Evolutionary conservation across 176 grass and related monocot genomes (phyloP), one percentile per base, ranked within the genome.

Genomic region (Carex scoparia): DNA sequence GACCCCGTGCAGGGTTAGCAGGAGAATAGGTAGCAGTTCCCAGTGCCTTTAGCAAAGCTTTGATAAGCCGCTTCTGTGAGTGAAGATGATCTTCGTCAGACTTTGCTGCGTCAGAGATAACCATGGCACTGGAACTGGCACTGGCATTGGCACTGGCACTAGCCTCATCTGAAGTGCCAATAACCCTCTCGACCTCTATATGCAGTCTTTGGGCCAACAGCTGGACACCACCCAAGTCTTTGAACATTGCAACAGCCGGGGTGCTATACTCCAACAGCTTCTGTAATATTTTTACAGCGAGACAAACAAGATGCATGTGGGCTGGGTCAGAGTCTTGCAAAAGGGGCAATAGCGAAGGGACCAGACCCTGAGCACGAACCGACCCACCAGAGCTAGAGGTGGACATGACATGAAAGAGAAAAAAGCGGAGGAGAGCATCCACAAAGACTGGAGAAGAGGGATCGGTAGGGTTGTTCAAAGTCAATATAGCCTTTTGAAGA

Each of bases 261-360:
- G 90, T 95, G 84, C 93, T 95, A 74, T 99, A 99, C 76, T 99
- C 96, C 89, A 99, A 89, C 85, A 99, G 70, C 85, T 99, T 99
- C 63, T 99, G 96, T 69, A 99, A 88, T 63, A 94, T 99, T 59
- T 99, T 99, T 32, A 99, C 96, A 32, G 91, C 89, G 74, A 93
- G 91, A 80, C 90, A 95, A 78, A 94, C 93, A 84, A 99, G 91
- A 89, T 99, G 86, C 84, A 94, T 90, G 72, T 95, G 93, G 12
- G 76, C 81, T 83, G 87, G 88, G 84, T 99, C 96, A 82, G 88
- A 90, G 84, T 99, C 96, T 88, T 90, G 93, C 80, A 99, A 54
- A 79, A 99, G 90, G 23, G 96, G 93, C 84, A 99, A 85, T 73
- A 99, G 87, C 27, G 93, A 91, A 48, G 93, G 88, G 65, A 99